Evolutionary conservation across 495 filamentous ascomycete genomes (phyloP).

Genomic region (Amniculicola lignicola): DNA sequence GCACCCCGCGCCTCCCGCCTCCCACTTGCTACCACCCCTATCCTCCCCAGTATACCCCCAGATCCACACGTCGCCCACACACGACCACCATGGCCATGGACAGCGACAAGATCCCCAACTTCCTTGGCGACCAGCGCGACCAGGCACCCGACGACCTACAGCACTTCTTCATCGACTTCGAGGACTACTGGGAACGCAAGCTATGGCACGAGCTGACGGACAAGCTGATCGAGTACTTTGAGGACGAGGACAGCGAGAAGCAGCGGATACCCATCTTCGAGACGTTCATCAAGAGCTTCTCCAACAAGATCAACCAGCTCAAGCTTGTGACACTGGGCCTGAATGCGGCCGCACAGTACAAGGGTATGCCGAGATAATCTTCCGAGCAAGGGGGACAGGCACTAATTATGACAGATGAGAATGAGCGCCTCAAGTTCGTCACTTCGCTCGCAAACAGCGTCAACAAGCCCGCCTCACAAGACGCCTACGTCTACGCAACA

Average conservation of each 20-base stretch:
- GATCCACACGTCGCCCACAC: not conserved
- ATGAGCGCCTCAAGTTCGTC: slow-evolving; percentile 82
- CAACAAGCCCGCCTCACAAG: slow-evolving; percentile 87
- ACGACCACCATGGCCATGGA: slow-evolving; percentile 73
- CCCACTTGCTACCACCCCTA: not conserved
- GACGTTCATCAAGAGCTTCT: slow-evolving; percentile 91
- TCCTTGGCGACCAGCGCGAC: slow-evolving; percentile 83
- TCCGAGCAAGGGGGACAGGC: not conserved
- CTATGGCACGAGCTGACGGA: slow-evolving; percentile 99
- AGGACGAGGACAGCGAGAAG: slow-evolving; percentile 69
- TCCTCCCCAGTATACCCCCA: not conserved
- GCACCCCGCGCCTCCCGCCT: not conserved
- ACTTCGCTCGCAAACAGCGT: slow-evolving; percentile 80
- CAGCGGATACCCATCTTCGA: slow-evolving; percentile 89
- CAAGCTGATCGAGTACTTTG: slow-evolving; percentile 83
- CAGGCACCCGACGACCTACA: slow-evolving; percentile 82
- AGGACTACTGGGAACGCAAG: slow-evolving; percentile 97
- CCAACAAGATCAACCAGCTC: slow-evolving; percentile 97
- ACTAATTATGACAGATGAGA: slow-evolving; percentile 20
- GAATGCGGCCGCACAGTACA: slow-evolving; percentile 80
- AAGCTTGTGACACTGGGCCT: slow-evolving; percentile 90
- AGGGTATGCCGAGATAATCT: slow-evolving; percentile 58
- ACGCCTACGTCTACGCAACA: slow-evolving; percentile 92
- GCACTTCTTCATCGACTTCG: slow-evolving; percentile 82
- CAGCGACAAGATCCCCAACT: slow-evolving; percentile 84